Evolutionary conservation across 2,329 filamentous ascomycete genomes (phyloP), one percentile per base, ranked within the genome.

Genomic region (Talaromyces sp.): DNA sequence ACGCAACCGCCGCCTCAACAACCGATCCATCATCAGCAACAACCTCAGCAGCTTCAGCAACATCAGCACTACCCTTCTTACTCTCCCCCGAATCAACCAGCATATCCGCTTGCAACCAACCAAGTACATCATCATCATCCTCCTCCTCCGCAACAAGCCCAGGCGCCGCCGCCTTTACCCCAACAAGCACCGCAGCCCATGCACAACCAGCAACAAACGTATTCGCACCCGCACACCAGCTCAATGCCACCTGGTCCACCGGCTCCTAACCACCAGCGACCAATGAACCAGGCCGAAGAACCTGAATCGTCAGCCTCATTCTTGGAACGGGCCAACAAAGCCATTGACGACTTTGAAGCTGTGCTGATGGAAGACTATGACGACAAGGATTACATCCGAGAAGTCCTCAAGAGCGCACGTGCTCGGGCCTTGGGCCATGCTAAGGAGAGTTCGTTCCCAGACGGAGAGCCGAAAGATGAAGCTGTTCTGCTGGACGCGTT

Each of bases 361-460:
- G 75, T 77, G 12, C 70, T 77, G 14, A 75, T 77, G 70, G 75
- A 77, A 61, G 75, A 77, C 61, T 77, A 77, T 57, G 75, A 77
- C 59, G 75, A 77, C 62, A 75, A 76, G 66, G 75, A 77, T 58
- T 77, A 77, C 62, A 77, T 77, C 64, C 73, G 74, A 27, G 74
- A 77, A 64, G 75, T 77, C 35, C 70, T 77, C 11, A 72, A 73
- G 61, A 77, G 75, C 62, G 75, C 75, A 24, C 74, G 75, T 9
- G 74, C 75, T 54, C 73, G 75, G 17, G 75, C 72, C 17, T 59
- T 77, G 6, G 74, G 74, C 29, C 67, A 72, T 57, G 73, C 74
- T 6, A 71, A 72, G 24, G 74, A 75, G 58, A 77, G 74, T 58
- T 77, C 75, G 10, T 76, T 77, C 66, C 72, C 75, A 21, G 75